Evolutionary conservation across 2,329 filamentous ascomycete species (phyloP).

Genomic region (Sporothrix protearum): DNA sequence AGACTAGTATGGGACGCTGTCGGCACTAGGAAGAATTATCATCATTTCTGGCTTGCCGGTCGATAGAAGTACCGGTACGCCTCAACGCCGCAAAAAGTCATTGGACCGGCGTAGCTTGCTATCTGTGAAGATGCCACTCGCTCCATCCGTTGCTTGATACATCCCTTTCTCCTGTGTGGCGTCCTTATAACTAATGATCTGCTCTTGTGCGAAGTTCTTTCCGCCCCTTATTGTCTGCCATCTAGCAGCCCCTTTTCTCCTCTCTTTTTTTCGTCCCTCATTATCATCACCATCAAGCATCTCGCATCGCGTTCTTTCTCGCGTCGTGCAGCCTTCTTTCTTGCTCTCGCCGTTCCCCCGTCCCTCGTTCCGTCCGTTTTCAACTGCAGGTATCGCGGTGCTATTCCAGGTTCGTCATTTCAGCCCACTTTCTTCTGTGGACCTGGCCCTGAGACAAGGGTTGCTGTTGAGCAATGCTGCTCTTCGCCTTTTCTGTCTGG

Average conservation of each 20-base stretch:
- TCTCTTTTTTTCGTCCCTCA: not conserved
- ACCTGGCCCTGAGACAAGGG: slow-evolving; percentile 4
- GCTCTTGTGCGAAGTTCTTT: not conserved
- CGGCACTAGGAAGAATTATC: too few species aligned
- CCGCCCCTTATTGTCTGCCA: not conserved
- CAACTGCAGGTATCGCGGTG: not conserved
- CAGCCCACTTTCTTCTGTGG: not conserved
- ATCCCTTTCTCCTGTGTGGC: slow-evolving; percentile 2
- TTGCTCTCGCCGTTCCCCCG: not conserved
- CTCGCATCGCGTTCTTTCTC: not conserved
- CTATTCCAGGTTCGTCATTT: slow-evolving; percentile 7
- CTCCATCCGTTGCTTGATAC: not conserved
- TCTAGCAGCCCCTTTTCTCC: not conserved
- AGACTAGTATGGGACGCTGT: too few species aligned
- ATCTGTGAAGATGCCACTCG: not conserved
- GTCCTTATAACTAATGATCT: not conserved
- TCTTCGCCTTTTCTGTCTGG: not conserved
- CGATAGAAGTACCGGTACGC: not conserved
- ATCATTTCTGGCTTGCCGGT: not conserved
- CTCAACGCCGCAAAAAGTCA: not conserved
- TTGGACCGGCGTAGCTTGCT: not conserved
- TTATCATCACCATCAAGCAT: not conserved
- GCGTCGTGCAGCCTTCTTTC: not conserved
- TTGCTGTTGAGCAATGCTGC: slow-evolving; percentile 15
- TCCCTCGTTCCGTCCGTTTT: not conserved